These are phyloP conservation scores for Pythium utonaiense DNA, from an alignment of 352 stramenopile genomes.

Conservation along the genomic window DNA sequence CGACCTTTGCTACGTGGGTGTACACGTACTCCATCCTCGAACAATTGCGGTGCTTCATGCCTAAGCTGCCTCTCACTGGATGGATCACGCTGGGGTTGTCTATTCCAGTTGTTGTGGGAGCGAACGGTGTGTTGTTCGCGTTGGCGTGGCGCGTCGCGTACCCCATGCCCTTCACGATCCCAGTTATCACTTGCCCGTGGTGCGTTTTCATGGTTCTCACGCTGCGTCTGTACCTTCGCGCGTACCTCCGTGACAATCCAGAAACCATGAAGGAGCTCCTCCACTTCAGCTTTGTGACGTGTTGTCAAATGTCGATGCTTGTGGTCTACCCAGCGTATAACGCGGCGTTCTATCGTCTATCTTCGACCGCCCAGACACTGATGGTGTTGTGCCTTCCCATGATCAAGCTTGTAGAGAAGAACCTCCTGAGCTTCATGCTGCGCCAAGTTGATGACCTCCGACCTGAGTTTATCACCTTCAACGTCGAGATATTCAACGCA, in stretches of 20 bases:
- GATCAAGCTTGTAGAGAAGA: slow-evolving; percentile 39
- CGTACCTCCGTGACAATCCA: slow-evolving; percentile 19
- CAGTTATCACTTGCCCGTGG: slow-evolving; percentile 21
- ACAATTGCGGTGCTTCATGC: slow-evolving; percentile 1
- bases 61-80: neutral
- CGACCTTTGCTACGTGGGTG: neutral
- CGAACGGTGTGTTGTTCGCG: neutral
- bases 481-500: slow-evolving; percentile 41
- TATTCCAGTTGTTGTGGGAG: neutral
- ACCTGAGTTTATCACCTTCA: slow-evolving; percentile 36
- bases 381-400: slow-evolving; percentile 32
- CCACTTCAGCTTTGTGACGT: slow-evolving; percentile 26
- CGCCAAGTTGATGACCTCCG: slow-evolving; percentile 26
- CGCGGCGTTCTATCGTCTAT: slow-evolving; percentile 24
- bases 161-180: slow-evolving; percentile 34
- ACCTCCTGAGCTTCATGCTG: slow-evolving; percentile 20
- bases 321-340: slow-evolving; percentile 37
- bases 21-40: neutral
- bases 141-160: slow-evolving; percentile 16
- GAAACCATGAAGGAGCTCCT: slow-evolving; percentile 18
- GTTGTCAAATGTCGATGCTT: slow-evolving; percentile 29
- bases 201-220: slow-evolving; percentile 17
- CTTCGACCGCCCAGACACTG: slow-evolving; percentile 7
- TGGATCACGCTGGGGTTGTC: neutral
- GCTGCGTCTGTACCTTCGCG: slow-evolving; percentile 23